Conservation (phyloP, 345 rosid genomes). For the Microcos paniculata region DNA sequence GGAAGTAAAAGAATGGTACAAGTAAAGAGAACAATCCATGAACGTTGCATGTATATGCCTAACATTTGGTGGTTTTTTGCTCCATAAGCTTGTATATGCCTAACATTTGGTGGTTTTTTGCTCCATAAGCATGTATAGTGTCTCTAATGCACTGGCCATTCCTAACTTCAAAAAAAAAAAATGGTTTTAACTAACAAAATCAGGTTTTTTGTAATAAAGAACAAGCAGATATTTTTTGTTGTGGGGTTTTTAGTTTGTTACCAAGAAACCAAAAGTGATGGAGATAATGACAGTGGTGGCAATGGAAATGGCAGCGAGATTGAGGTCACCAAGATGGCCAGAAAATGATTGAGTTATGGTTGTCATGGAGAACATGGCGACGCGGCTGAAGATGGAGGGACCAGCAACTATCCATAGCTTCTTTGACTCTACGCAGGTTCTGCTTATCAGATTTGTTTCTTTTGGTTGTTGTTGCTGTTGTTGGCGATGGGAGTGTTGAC, state of each 20-base stretch:
- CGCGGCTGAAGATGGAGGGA: constrained; percentile 53
- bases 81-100: constrained; percentile 61
- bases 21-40: constrained; percentile 48
- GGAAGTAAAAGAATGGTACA: constrained; percentile 48
- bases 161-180: constrained; percentile 34
- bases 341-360: constrained; percentile 48
- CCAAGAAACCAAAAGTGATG: constrained; percentile 50
- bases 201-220: neutral
- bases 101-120: constrained; percentile 40
- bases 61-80: constrained; percentile 43
- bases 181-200: neutral
- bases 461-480: neutral
- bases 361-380: constrained; percentile 53
- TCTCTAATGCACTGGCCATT: constrained; percentile 64
- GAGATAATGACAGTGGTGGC: constrained; percentile 49
- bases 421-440: constrained; percentile 38
- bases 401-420: constrained; percentile 48
- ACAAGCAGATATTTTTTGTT: neutral
- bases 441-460: constrained; percentile 12
- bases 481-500: neutral
- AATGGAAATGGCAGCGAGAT: constrained; percentile 60
- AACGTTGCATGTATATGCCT: constrained; percentile 56
- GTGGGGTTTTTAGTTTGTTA: constrained; percentile 2
- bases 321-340: constrained; percentile 47
- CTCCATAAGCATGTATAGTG: constrained; percentile 60